These are phyloP conservation scores for Plenodomus biglobosus DNA, from an alignment of 2,329 filamentous ascomycete species.

Conservation along the genomic window DNA sequence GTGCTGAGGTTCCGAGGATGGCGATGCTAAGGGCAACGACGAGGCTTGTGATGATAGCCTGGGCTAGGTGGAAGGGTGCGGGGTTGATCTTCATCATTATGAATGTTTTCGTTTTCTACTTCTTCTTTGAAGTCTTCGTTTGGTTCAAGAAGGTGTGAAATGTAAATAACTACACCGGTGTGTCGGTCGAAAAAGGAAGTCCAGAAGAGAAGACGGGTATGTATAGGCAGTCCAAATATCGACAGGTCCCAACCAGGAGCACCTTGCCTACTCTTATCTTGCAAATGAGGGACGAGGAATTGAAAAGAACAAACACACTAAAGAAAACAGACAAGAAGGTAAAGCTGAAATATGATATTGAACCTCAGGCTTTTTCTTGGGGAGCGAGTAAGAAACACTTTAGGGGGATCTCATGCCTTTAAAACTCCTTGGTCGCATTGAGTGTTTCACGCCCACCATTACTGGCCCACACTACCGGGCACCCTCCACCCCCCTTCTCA, in stretches of 20 bases:
- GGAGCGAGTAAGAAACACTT: constrained; percentile 17
- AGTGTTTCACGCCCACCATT: constrained; percentile 29
- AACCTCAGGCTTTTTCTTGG: constrained; percentile 8
- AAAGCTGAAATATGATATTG: constrained; percentile 13
- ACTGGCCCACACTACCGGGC: constrained; percentile 5
- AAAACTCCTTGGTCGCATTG: constrained; percentile 37
- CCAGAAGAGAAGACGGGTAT: too few species aligned
- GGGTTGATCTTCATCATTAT: constrained; percentile 43
- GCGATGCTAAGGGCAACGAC: constrained; percentile 45
- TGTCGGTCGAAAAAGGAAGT: too few species aligned
- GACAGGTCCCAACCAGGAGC: constrained; percentile 34
- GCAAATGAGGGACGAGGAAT: constrained; percentile 26
- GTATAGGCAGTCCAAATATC: too few species aligned
- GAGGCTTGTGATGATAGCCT: constrained; percentile 39
- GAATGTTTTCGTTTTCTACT: background rate
- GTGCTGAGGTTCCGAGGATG: constrained; percentile 48
- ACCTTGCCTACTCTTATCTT: constrained; percentile 24
- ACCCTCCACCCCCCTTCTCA: constrained; percentile 8
- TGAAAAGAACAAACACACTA: constrained; percentile 16
- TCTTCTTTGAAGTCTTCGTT: background rate
- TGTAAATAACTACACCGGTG: too few species aligned
- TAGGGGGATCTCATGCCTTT: constrained; percentile 33
- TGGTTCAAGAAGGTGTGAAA: background rate
- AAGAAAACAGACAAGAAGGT: constrained; percentile 4
- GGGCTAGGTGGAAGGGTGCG: constrained; percentile 39